Base-by-base conservation (phyloP, 768 basidiomycete genomes). In the Leccinum barrowsii region DNA sequence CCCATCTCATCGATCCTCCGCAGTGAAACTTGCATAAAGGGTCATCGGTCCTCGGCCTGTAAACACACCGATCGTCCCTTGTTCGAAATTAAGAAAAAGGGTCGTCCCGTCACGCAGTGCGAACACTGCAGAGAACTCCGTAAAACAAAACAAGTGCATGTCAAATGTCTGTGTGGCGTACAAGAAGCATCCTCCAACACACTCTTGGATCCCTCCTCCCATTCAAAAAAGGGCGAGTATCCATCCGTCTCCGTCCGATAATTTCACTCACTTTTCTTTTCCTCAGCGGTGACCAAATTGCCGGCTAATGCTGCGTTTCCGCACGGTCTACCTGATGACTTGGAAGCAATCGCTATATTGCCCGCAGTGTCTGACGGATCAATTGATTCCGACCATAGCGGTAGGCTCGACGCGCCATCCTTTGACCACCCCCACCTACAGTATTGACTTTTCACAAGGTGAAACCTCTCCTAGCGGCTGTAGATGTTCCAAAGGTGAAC, bases 21-120 rank as follows among this genome's bases (percentile, higher is more conserved):
- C 65, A 93, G 92, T 73, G 90, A 90, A 78, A 89, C 91, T 64
- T 96, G 94, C 77, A 94, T 94, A 74, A 94, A 94, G 76, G 94
- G 93, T 17, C 93, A 96, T 75, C 85, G 94, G 51, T 94, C 93
- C 15, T 92, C 91, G 15, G 82, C 85, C 30, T 96, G 94, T 76
- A 87, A 85, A 68, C 94, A 96, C 71, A 88, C 85, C 54, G 91
- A 94, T 71, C 83, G 94, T 44, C 88, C 92, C 37, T 80, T 96
- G 53, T 94, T 87, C 71, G 92, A 83, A 80, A 90, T 86, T 63
- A 83, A 77, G 82, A 88, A 80, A 78, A 86, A 79, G 72, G 86
- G 78, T 61, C 78, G 79, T 56, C 82, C 78, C 3, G 75, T 82
- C 40, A 83, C 83, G 4, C 83, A 82, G 68, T 86, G 85, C 65